These are phyloP conservation scores for Lyophyllum atratum DNA, from an alignment of 768 basidiomycete genomes.

Conservation along the genomic window DNA sequence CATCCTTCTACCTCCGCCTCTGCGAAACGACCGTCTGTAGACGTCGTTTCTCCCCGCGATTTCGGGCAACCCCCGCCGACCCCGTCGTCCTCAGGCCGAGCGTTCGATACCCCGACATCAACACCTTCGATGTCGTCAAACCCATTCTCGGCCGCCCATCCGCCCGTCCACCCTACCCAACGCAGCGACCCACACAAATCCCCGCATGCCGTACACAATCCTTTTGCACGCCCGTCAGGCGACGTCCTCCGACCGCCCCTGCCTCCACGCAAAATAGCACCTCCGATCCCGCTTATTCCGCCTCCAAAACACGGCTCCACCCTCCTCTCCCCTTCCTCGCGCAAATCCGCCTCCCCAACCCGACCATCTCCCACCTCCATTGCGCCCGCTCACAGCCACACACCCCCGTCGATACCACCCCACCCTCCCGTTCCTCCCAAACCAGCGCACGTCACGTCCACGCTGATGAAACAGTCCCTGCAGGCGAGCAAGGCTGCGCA, in stretches of 20 bases:
- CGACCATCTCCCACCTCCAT: conserved; percentile 10
- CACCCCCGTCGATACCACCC: conserved; percentile 7
- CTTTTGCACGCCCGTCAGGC: conserved; percentile 31
- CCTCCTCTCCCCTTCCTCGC: conserved; percentile 17
- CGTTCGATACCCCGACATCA: neutral
- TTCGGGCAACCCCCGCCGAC: conserved; percentile 5
- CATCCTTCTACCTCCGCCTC: conserved; percentile 8
- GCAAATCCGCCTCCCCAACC: conserved; percentile 20
- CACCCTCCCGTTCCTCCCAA: conserved; percentile 35
- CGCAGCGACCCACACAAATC: conserved; percentile 8
- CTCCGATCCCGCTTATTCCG: conserved; percentile 20
- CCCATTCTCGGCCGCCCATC: conserved; percentile 5
- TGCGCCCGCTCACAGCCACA: conserved; percentile 12
- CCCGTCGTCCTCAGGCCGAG: conserved; percentile 2
- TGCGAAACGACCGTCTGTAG: neutral
- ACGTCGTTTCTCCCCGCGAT: neutral
- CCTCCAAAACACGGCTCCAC: conserved; percentile 41
- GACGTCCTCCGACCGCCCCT: conserved; percentile 37
- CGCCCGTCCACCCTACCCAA: conserved; percentile 20
- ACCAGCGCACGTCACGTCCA: conserved; percentile 55
- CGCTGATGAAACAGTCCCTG: conserved; percentile 72
- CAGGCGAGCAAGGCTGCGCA: conserved; percentile 75
- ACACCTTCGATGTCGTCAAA: too few relatives aligned
- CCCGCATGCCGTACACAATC: conserved; percentile 35
- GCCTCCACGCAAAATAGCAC: conserved; percentile 49